Evolutionary conservation across 1,139 yeast species (phyloP).

Genomic region (Nematodospora anomalae): DNA sequence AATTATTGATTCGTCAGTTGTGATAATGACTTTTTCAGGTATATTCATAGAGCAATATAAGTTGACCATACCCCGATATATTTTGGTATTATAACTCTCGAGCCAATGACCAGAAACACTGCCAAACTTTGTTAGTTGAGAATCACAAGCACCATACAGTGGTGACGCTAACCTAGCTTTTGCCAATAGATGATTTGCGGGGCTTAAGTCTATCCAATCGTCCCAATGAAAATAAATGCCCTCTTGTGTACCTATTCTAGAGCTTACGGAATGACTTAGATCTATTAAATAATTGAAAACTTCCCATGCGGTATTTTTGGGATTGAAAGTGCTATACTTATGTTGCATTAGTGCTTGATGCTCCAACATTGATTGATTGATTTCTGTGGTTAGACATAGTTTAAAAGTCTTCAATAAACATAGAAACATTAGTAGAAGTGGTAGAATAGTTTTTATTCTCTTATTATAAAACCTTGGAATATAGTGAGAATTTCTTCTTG

Average conservation of each 20-base stretch:
- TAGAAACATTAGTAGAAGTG: conserved; percentile 17
- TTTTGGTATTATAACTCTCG: conserved; percentile 36
- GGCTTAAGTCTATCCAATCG: conserved; percentile 39
- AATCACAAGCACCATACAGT: conserved; percentile 26
- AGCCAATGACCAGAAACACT: conserved; percentile 36
- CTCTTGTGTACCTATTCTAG: conserved; percentile 15
- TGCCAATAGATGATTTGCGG: conserved; percentile 25
- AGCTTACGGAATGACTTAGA: conserved; percentile 1
- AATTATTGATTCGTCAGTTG: conserved; percentile 27
- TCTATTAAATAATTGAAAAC: conserved; percentile 20
- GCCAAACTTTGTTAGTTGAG: conserved; percentile 23
- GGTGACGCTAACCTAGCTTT: conserved; percentile 21
- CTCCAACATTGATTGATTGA: conserved; percentile 27
- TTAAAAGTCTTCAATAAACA: conserved; percentile 18
- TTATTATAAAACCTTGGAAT: conserved; percentile 19
- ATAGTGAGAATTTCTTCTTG: neutral
- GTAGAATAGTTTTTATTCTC: conserved; percentile 19
- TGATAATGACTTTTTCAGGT: conserved; percentile 29
- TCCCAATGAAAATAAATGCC: conserved; percentile 45
- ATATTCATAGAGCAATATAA: conserved; percentile 35
- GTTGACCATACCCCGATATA: conserved; percentile 35
- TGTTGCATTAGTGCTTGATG: conserved; percentile 25
- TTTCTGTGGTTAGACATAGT: conserved; percentile 14
- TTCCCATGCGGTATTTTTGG: conserved; percentile 25
- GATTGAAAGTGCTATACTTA: conserved; percentile 26